A percentile compares a stretch with the other conserved stretches of the same genome.
Conservation (phyloP, 257 asterid genomes). For the Lycium ferocissimum region DNA sequence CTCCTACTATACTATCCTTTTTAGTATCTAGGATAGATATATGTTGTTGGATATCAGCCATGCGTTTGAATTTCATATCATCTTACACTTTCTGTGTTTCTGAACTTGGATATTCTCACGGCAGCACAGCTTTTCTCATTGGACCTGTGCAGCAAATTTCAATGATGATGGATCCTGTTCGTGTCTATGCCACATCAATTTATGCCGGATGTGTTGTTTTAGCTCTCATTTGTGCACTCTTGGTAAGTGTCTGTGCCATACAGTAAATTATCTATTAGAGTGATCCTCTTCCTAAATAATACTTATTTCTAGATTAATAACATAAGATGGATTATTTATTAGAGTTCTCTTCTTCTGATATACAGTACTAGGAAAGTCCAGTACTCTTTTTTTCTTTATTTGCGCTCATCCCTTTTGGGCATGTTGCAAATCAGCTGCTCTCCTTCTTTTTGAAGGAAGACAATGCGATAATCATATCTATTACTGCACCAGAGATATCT, state of each 20-base stretch:
- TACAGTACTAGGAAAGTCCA: neutral
- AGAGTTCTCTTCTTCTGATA: constrained; percentile 6
- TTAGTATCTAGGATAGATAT: constrained; percentile 1
- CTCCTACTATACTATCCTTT: no score
- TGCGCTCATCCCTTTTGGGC: neutral
- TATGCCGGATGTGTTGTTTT: constrained; percentile 72
- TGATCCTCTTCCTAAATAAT: neutral
- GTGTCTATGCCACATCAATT: constrained; percentile 76
- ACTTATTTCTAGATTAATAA: neutral
- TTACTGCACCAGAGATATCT: neutral
- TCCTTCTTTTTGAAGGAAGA: neutral
- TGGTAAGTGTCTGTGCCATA: constrained; percentile 58
- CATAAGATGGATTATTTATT: neutral
- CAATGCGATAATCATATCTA: neutral
- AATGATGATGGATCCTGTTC: constrained; percentile 90
- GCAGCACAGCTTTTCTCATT: constrained; percentile 94
- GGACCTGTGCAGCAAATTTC: constrained; percentile 79
- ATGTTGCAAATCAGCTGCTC: neutral
- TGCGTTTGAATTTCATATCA: neutral
- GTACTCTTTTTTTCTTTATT: neutral
- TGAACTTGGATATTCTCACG: constrained; percentile 52
- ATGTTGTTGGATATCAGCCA: neutral
- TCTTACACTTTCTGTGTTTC: constrained; percentile 42
- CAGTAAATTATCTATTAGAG: neutral
- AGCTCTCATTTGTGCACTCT: constrained; percentile 92